Base-by-base conservation (phyloP, 164 flowering plant species). In the Buxus sempervirens region DNA sequence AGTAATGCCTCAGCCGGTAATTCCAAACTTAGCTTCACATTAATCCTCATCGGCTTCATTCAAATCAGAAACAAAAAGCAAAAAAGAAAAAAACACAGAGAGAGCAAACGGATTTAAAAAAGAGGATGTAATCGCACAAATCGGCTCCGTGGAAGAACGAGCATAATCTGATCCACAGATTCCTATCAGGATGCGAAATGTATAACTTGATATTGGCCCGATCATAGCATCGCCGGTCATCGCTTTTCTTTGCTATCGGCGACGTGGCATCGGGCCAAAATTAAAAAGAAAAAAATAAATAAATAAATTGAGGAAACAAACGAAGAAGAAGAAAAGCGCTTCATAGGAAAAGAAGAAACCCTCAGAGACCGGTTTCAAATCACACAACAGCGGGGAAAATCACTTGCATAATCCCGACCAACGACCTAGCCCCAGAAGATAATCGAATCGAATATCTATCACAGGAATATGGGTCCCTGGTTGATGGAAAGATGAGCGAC, bases 151-250 rank as follows among this genome's bases (percentile, higher is more conserved):
- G 65, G 78, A 80, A 26, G 76, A 67, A 68, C 42, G 32, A 32
- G 63, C 22, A 25, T 21, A 60, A 16, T 19, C 6, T 45, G 62
- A 63, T 76, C 79, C 85, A 82, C 82, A 82, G 89, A 64, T 85
- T 85, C 89, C 89, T 85, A 83, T 85, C 86, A 82, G 67, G 7
- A 73, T 77, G 77, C 84, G 82, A 85, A 83, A 76, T 60, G 66
- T 12, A n/a, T 24, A 21, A 24, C 7, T 83, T 58, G 25, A 26
- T 83, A 5, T 83, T 0, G 81, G 82, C 72, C 76, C 82, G 62
- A 81, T 81, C 85, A 72, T 81, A 80, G 83, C 89, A 83, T 79
- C 85, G 80, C 64, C 79, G 83, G 79, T 80, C 86, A 85, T 0
- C 14, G 86, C 83, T 27, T 20, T 18, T 19, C 36, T 23, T 2